Evolutionary conservation across 106 monocot genomes (phyloP).

Genomic region (Hemerocallis citrina): DNA sequence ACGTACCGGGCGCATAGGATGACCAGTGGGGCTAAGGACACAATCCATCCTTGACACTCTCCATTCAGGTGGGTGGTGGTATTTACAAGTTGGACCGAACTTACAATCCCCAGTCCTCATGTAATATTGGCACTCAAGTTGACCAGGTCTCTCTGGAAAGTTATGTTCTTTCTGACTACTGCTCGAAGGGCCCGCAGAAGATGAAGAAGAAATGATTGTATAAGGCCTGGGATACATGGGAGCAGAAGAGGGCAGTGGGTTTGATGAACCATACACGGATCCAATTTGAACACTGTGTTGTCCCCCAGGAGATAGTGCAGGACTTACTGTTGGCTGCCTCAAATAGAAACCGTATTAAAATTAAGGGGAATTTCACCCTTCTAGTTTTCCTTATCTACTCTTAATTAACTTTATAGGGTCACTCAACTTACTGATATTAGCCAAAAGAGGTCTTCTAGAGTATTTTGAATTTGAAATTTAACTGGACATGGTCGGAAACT

Average conservation of each 20-base stretch:
- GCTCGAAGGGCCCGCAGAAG: slow-evolving; percentile 36
- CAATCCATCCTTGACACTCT: slow-evolving; percentile 53
- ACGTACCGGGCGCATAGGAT: slow-evolving; percentile 89
- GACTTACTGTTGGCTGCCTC: slow-evolving; percentile 41
- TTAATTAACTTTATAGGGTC: no score
- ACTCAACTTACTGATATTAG: no score
- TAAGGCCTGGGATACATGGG: slow-evolving; percentile 46
- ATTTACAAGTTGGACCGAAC: slow-evolving; percentile 79
- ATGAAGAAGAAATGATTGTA: slow-evolving; percentile 26
- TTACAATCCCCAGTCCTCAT: slow-evolving; percentile 94
- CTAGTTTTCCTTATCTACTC: no score
- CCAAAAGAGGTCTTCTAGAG: no score
- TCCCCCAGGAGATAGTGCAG: slow-evolving; percentile 38
- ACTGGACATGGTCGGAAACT: slow-evolving; percentile 2
- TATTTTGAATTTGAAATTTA: no score
- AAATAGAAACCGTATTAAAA: not conserved
- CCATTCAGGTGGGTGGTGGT: slow-evolving; percentile 80
- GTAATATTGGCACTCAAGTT: slow-evolving; percentile 80
- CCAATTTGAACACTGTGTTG: slow-evolving; percentile 46
- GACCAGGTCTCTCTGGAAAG: slow-evolving; percentile 78
- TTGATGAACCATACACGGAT: slow-evolving; percentile 39
- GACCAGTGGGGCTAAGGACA: slow-evolving; percentile 71
- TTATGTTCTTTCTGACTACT: slow-evolving; percentile 40
- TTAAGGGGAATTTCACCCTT: not conserved
- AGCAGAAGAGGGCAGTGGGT: slow-evolving; percentile 58